Evolutionary conservation across 331 rosid species (phyloP), one percentile per base, ranked within the genome.

Genomic region (Phaseolus coccineus): DNA sequence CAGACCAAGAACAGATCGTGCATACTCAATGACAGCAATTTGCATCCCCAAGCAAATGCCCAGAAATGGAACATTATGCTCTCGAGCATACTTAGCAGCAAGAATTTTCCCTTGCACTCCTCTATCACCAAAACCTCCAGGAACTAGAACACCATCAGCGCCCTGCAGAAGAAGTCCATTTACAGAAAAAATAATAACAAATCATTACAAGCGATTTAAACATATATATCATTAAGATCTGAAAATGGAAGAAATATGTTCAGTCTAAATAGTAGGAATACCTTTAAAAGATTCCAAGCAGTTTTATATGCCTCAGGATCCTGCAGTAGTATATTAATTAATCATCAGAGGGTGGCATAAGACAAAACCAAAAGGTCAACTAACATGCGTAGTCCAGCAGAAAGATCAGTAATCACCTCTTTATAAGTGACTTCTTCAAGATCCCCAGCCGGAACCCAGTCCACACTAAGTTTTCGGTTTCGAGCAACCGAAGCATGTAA

Each of bases 21-120:
- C 96, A 81, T 72, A 87, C 80, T 94, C 98, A 79, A 94, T 89
- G 57, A 94, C 98, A 77, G 98, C 97, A 78, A 90, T 80, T 85
- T 94, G 98, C 98, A 94, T 86, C 76, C 98, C 98, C 53, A 94
- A 77, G 84, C 97, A 94, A 73, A 94, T 94, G 44, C 98, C 98
- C 0, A 94, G 92, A 85, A 52, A 94, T 2, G 98, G 98, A 88
- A 94, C 83, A 52, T 74, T 86, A 24, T 86, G 79, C 80, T 92
- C 97, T 77, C 97, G 81, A 46, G 97, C 97, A 81, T 90, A 90
- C 81, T 88, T 94, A 50, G 97, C 96, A 57, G 98, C 97, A 69
- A 94, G 96, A 79, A 91, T 90, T 89, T 94, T 94, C 66, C 98
- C 98, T 85, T 88, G 81, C 76, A 92, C 91, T 84, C 97, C 98